Percentiles rank a stretch among this genome's conserved stretches.
Conservation (phyloP, 495 filamentous ascomycete species). For the Darksidea phi region DNA sequence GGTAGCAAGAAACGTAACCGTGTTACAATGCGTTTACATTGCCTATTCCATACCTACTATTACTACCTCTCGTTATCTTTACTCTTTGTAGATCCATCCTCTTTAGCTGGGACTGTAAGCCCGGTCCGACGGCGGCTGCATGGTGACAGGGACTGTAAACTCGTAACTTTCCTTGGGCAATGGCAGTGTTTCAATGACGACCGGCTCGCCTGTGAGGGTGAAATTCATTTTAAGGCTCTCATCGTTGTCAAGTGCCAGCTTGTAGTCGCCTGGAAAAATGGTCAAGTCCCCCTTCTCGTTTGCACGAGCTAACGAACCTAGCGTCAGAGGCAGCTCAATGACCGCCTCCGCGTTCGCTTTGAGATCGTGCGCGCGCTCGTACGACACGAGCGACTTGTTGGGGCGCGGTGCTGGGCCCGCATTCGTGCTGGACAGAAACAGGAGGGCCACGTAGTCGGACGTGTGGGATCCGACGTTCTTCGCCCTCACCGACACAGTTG, state of each 20-base stretch:
- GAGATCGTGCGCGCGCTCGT: conserved; percentile 49
- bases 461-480: conserved; percentile 41
- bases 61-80: too few relatives aligned
- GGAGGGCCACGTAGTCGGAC: conserved; percentile 60
- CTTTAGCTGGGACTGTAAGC: too few relatives aligned
- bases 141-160: not conserved
- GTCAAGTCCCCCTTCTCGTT: conserved; percentile 58
- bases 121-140: not conserved
- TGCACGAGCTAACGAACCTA: conserved; percentile 58
- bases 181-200: not conserved
- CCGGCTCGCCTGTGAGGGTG: not conserved
- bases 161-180: not conserved
- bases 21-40: too few relatives aligned
- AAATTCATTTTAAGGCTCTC: not conserved
- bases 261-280: conserved; percentile 65
- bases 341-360: conserved; percentile 25
- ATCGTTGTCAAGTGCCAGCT: conserved; percentile 52
- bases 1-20: too few relatives aligned
- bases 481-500: not conserved
- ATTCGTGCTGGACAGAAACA: conserved; percentile 52
- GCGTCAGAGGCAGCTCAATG: conserved; percentile 44
- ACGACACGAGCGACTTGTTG: conserved; percentile 61
- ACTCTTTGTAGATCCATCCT: too few relatives aligned
- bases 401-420: conserved; percentile 59
- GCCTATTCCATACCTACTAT: too few relatives aligned